These are phyloP conservation scores for Boletellus deceptivus DNA, from an alignment of 1,284 basidiomycete species.

Conservation along the genomic window DNA sequence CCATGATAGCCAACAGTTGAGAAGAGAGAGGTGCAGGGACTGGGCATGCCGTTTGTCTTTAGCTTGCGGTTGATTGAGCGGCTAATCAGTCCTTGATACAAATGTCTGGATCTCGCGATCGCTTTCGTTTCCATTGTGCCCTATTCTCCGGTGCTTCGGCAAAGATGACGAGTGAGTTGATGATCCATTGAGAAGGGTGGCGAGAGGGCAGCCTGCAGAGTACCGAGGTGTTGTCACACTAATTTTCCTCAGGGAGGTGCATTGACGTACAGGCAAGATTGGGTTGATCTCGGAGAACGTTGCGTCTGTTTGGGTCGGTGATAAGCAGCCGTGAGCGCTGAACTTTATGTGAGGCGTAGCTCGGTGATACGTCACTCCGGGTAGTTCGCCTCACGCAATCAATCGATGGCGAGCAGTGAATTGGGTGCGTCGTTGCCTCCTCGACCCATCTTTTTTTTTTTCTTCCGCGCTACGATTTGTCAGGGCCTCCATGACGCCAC, in stretches of 20 bases:
- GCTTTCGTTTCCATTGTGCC: not conserved
- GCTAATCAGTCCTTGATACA: conserved; percentile 73
- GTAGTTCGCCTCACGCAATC: not conserved
- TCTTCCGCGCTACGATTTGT: conserved; percentile 6
- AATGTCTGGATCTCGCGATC: not conserved
- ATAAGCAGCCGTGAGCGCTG: not conserved
- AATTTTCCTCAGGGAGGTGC: not conserved
- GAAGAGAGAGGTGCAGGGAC: conserved; percentile 50
- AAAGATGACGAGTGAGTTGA: not conserved
- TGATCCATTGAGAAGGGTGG: conserved; percentile 2
- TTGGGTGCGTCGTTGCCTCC: conserved; percentile 19
- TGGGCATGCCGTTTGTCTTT: conserved; percentile 69
- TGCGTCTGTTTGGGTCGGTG: not conserved
- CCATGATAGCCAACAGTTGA: conserved; percentile 19
- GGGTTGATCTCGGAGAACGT: conserved; percentile 4
- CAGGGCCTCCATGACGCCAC: conserved; percentile 22
- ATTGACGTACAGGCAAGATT: conserved; percentile 6
- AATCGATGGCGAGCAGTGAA: conserved; percentile 3
- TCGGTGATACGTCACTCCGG: not conserved
- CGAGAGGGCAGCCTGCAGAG: not conserved
- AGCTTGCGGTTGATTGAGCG: conserved; percentile 46
- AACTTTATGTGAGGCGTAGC: not conserved
- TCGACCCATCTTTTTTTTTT: conserved; percentile 6
- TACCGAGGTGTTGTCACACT: not conserved
- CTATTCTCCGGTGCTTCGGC: not conserved